Percentiles rank a stretch among this genome's conserved stretches.
Conservation (phyloP, 768 basidiomycete genomes). For the Trametes cinnabarina region DNA sequence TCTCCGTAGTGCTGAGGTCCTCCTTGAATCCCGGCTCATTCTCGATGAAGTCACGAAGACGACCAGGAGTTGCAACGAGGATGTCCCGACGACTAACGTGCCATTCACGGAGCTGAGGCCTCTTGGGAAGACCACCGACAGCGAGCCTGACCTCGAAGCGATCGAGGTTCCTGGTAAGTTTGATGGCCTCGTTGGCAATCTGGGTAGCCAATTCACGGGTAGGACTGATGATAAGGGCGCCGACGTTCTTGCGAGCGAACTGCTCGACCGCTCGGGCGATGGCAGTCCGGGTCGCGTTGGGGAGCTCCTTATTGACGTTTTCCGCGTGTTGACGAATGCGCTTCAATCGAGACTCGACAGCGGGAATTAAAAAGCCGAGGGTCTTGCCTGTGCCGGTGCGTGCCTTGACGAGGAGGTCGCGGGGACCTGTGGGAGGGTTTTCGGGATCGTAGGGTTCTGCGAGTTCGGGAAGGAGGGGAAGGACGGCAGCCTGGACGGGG, state of each 20-base stretch:
- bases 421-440: constrained; percentile 26
- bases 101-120: constrained; percentile 68
- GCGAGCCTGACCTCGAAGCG: constrained; percentile 72
- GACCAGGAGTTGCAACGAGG: constrained; percentile 88
- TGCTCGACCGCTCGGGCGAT: constrained; percentile 31
- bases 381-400: constrained; percentile 92
- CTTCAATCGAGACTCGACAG: constrained; percentile 72
- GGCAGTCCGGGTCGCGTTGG: constrained; percentile 29
- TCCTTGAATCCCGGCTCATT: constrained; percentile 54
- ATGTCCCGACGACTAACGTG: constrained; percentile 65
- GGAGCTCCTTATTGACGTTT: constrained; percentile 43
- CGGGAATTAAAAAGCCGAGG: constrained; percentile 82
- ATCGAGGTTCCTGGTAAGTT: constrained; percentile 57
- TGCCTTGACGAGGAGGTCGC: constrained; percentile 83
- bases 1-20: constrained; percentile 52
- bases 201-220: constrained; percentile 89
- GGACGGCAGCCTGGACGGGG: constrained; percentile 76
- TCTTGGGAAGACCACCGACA: constrained; percentile 72
- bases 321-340: constrained; percentile 47
- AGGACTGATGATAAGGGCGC: constrained; percentile 81
- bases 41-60: constrained; percentile 70
- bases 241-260: constrained; percentile 51
- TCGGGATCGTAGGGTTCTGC: constrained; percentile 48
- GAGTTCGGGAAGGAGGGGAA: constrained; percentile 71
- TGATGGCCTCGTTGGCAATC: constrained; percentile 80